Evolutionary conservation across 2,329 filamentous ascomycete genomes (phyloP), one percentile per base, ranked within the genome.

Genomic region (Aspergillus brunneoviolaceus): DNA sequence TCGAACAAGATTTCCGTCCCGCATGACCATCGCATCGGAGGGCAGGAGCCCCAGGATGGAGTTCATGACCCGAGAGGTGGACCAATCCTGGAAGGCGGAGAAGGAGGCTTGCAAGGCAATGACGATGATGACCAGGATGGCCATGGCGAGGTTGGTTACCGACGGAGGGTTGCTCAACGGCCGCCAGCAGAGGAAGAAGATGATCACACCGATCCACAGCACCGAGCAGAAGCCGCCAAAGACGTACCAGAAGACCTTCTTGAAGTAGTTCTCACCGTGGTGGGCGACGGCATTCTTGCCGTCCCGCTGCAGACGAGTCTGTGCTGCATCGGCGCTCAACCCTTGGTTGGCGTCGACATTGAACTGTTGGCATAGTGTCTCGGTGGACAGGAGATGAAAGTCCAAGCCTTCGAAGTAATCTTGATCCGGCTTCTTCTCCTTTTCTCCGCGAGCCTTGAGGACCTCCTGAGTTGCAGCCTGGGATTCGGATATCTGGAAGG

Each of bases 181-280:
- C 63, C 84, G 86, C 89, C 89, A 94, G 11, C 89, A 87, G 61
- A 93, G 77, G 70, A 92, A 91, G 64, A 93, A 90, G 9, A 94
- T 82, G 49, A 92, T 82, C 6, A 85, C 81, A 25, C 88, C 89
- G 3, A 88, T 72, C 54, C 92, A 83, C 3, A 93, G 81, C 49
- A 94, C 84, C 1, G 86, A 83, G n/a, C 90, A 90, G 65, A 93
- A 94, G 2, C 90, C 90, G 65, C 88, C 88, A 76, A 92, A 92
- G 69, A 92, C 85, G 75, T 93, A 93, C 16, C 83, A 84, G 42
- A 88, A 76, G 2, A 87, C 81, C 64, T 85, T 86, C 42, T 80
- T 79, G 27, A 86, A 67, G 54, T 83, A 82, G 63, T 84, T 85
- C 16, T 87, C 89, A 5, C 86, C 83, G 6, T 89, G 87, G 4